Percentiles rank a stretch among this genome's conserved stretches.
phyloP scores from a whole-genome alignment of 73 alveolate genomes.

The Paramecium bursaria region DNA sequence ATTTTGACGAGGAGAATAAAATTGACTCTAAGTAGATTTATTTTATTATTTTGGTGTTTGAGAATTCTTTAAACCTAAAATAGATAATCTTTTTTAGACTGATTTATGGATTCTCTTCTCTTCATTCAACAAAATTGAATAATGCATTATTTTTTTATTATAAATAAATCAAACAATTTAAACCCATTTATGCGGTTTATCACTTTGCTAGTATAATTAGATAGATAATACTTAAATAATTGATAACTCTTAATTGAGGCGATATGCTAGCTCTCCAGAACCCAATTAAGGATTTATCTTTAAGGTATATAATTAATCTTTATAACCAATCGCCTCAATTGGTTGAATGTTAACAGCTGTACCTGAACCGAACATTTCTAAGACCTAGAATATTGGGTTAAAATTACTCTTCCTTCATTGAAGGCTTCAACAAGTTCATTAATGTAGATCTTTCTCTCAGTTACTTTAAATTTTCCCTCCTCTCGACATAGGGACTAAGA shows the following conservation, averaged over 20 bases:
- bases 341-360: slow-evolving; percentile 86
- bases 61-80: neutral
- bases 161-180: slow-evolving; percentile 26
- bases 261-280: too few species aligned
- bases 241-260: too few species aligned
- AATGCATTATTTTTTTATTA: neutral
- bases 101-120: neutral
- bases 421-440: slow-evolving; percentile 75
- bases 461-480: slow-evolving; percentile 72
- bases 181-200: slow-evolving; percentile 49
- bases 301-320: slow-evolving; percentile 68
- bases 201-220: too few species aligned
- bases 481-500: slow-evolving; percentile 59
- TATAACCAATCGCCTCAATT: slow-evolving; percentile 70
- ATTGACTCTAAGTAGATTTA: neutral
- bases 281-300: too few species aligned
- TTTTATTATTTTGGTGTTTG: slow-evolving; percentile 8
- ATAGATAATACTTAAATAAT: too few species aligned
- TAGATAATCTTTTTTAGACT: neutral
- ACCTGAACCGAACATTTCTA: slow-evolving; percentile 87
- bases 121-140: neutral
- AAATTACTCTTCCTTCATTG: slow-evolving; percentile 74
- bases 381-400: slow-evolving; percentile 30
- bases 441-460: slow-evolving; percentile 77
- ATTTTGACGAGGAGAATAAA: neutral